Percentiles rank a stretch among this genome's conserved stretches.
Evolutionary conservation across 805 yeast species (phyloP).

Genomic region (Lipomyces starkeyi): DNA sequence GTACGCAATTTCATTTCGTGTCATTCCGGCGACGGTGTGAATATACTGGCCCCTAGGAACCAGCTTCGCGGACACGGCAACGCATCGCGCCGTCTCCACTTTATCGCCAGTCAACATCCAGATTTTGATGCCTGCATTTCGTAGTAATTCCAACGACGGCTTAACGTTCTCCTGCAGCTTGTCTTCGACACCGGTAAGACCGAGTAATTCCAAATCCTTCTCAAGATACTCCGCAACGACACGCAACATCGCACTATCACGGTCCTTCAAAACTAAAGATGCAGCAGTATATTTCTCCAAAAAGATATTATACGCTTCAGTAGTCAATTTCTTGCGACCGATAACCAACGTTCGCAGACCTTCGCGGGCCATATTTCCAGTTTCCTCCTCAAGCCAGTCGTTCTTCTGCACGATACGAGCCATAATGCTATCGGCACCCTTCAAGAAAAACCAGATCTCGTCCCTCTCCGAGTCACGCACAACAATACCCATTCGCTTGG

Average conservation of each 20-base stretch:
- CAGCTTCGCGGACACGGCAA: slow-evolving; percentile 91
- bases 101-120: slow-evolving; percentile 99
- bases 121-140: slow-evolving; percentile 96
- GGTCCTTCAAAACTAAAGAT: slow-evolving; percentile 73
- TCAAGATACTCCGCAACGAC: slow-evolving; percentile 76
- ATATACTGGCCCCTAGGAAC: slow-evolving; percentile 94
- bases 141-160: slow-evolving; percentile 83
- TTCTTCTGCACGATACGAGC: slow-evolving; percentile 75
- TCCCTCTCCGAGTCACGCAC: slow-evolving; percentile 65
- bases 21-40: slow-evolving; percentile 76
- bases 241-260: slow-evolving; percentile 75
- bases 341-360: slow-evolving; percentile 94
- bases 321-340: slow-evolving; percentile 76
- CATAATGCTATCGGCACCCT: slow-evolving; percentile 98
- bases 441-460: slow-evolving; percentile 83
- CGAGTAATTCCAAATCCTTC: slow-evolving; percentile 80
- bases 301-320: slow-evolving; percentile 65
- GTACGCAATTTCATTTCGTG: slow-evolving; percentile 67
- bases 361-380: slow-evolving; percentile 97
- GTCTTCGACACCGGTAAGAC: slow-evolving; percentile 97
- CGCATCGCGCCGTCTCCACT: slow-evolving; percentile 98
- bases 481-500: slow-evolving; percentile 94
- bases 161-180: slow-evolving; percentile 90
- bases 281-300: slow-evolving; percentile 71
- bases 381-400: slow-evolving; percentile 98